Base-by-base conservation (phyloP, 257 asterid genomes). In the Plantago elongata region DNA sequence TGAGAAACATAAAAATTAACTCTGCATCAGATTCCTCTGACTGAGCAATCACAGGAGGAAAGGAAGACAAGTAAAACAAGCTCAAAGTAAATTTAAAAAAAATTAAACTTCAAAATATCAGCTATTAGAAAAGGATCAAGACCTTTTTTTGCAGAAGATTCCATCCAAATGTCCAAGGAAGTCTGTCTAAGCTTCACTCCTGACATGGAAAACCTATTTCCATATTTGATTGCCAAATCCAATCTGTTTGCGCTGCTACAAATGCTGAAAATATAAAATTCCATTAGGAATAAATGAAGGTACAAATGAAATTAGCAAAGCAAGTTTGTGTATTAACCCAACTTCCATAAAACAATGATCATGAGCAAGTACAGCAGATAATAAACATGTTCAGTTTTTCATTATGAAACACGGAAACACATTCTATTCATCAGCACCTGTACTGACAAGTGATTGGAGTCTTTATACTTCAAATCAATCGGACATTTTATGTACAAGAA, bases 151-250 rank as follows among this genome's bases (percentile, higher is more conserved):
- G 92, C 84, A 56, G 97, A 86, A 78, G 85, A 80, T 18, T 87
- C 96, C 96, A 93, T 93, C 99, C 96, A 93, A 64, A 66, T 43
- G 29, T 82, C 92, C 67, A 85, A 82, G 63, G 97, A 71, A 74
- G 75, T 57, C 82, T 75, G 87, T 50, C 97, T 74, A 49, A 89
- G 83, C 42, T 68, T 84, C 50, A 85, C 87, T 72, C 90, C 95
- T 22, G 88, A 89, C 60, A 45, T 77, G 65, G 79, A 75, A 66
- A 89, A 87, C 74, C 81, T 79, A 79, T 77, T 85, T 16, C 85
- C 96, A 64, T 79, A 76, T 55, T 93, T 93, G 29, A 81, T 71
- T 27, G 85, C 78, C 79, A 87, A 81, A 66, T 74, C 91, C 94
- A 86, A 89, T 65, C 86, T 85, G 65, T 77, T 66, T 7, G 82